Evolutionary conservation across 2,329 filamentous ascomycete species (phyloP), one percentile per base, ranked within the genome.

Genomic region (Botrytis fragariae): DNA sequence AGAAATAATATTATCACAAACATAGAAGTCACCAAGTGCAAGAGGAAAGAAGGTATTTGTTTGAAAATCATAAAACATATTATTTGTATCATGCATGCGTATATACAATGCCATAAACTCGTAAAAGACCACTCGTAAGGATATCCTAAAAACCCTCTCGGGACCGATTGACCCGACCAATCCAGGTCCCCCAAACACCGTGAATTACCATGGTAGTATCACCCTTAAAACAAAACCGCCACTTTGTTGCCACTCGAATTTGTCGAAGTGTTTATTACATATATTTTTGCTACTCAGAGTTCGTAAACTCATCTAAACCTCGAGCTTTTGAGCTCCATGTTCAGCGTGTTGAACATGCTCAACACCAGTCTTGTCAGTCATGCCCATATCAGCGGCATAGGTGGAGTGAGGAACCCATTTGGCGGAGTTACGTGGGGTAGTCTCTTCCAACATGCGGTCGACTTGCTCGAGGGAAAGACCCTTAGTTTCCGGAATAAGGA

Each of bases 381-480:
- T 54, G 57, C 75, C 77, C 76, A 77, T 74, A 14, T 77, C 74
- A 16, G 75, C 74, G 8, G 78, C 78, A 60, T 76, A 79, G 4
- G 78, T 79, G 20, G 59, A 74, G 72, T 79, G 78, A 39, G 79
- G 79, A 54, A 79, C 77, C 79, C 79, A 80, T 61, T 78, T 79
- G 29, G 78, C 73, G 22, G 74, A 76, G 20, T 74, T 78, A 35
- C 85, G 81, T 4, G 86, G 85, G 25, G 80, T 82, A 3, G 83
- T 83, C 77, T 87, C 84, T 73, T 84, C 82, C 82, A 88, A 84
- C 73, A 91, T 86, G 81, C 90, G 87, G 78, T 93, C 91, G 77
- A 93, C 90, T 82, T 93, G 89, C 81, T 94, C 91, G 73, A 93
- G 87, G 4, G 88, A 89, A 6, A 93, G 86, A 72, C 91, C 91